phyloP scores from a whole-genome alignment of 2,329 filamentous ascomycete genomes.

The Phialocephala sp. region DNA sequence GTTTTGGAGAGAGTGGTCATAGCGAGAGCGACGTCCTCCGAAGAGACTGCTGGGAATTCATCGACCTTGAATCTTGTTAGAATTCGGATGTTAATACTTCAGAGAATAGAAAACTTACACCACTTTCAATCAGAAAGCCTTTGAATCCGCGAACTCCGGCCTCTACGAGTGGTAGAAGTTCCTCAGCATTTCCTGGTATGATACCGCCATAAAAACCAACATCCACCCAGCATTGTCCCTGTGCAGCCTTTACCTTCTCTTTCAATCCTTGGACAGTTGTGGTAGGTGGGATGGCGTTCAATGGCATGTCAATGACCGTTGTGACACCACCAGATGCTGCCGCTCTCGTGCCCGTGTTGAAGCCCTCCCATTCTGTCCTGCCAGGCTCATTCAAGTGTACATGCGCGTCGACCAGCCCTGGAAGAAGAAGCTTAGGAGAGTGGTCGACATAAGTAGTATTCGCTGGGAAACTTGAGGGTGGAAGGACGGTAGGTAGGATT shows the following conservation, averaged over 20 bases:
- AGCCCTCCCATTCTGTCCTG: constrained; percentile 97
- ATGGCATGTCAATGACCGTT: constrained; percentile 95
- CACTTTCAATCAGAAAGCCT: constrained; percentile 95
- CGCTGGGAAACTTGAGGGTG: constrained; percentile 73
- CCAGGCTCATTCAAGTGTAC: constrained; percentile 98
- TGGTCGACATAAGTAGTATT: constrained; percentile 81
- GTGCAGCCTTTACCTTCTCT: constrained; percentile 83
- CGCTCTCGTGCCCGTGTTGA: constrained; percentile 91
- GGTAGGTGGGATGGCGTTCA: constrained; percentile 96
- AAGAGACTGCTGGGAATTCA: constrained; percentile 91
- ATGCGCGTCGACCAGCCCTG: constrained; percentile 93
- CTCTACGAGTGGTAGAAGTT: constrained; percentile 80
- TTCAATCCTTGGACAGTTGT: constrained; percentile 83
- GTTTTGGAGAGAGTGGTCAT: constrained; percentile 81
- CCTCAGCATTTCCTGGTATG: constrained; percentile 83
- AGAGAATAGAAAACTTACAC: constrained; percentile 64
- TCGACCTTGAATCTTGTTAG: constrained; percentile 68
- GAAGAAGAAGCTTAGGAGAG: constrained; percentile 82
- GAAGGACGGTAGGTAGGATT: constrained; percentile 76
- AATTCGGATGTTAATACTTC: not conserved
- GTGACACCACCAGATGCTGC: constrained; percentile 96
- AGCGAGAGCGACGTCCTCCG: constrained; percentile 77
- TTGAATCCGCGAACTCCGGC: constrained; percentile 95
- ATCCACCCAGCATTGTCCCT: constrained; percentile 94
- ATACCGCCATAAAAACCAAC: constrained; percentile 98